Evolutionary conservation across 2,329 filamentous ascomycete genomes (phyloP).

Genomic region (Chaetomiaceae sp.): DNA sequence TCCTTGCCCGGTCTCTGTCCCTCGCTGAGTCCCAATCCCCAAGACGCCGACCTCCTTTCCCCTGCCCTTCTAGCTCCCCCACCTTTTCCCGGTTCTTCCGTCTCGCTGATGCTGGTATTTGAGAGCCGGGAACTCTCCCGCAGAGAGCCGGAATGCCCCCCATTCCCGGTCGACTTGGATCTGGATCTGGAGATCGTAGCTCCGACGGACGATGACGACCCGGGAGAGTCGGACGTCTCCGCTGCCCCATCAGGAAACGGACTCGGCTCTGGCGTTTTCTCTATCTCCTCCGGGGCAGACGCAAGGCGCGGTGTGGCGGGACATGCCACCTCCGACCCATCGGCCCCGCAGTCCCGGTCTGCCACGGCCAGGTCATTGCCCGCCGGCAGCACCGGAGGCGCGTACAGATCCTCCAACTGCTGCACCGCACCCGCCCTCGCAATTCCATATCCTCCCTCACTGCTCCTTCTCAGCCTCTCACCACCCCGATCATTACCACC

Average conservation of each 20-base stretch:
- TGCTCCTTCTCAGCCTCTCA: conserved; percentile 14
- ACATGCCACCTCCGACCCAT: not conserved
- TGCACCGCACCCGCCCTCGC: not conserved
- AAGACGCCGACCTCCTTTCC: no score
- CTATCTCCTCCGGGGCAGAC: not conserved
- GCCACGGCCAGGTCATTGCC: not conserved
- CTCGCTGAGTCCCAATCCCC: not conserved
- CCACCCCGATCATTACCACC: conserved; percentile 25
- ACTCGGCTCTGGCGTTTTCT: not conserved
- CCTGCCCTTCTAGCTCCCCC: not conserved
- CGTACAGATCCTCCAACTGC: not conserved
- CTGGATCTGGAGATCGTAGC: no score
- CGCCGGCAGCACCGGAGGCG: not conserved
- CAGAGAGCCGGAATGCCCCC: no score
- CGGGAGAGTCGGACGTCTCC: no score
- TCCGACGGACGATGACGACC: no score
- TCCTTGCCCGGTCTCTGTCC: conserved; percentile 7
- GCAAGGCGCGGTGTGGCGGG: not conserved
- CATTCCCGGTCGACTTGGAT: no score
- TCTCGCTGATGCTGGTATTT: no score
- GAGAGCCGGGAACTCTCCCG: no score
- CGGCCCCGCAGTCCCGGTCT: not conserved
- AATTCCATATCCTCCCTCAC: not conserved
- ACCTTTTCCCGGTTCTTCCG: no score
- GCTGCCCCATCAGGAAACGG: no score